Evolutionary conservation across 140 eudicot species (phyloP), one percentile per base, ranked within the genome.

Genomic region (Senecio squalidus): DNA sequence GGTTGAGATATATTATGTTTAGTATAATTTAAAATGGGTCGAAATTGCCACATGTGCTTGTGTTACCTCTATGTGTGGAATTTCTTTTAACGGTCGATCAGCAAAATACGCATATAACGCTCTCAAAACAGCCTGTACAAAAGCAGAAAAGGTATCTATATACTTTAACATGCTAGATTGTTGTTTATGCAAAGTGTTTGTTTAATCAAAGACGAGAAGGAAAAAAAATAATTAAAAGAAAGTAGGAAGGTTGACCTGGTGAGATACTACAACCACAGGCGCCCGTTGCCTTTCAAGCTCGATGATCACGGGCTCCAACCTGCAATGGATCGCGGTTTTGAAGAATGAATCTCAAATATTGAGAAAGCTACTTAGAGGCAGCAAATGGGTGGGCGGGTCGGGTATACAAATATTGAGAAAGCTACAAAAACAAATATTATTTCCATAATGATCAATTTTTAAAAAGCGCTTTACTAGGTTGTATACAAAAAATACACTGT

Each of bases 51-150:
- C 3, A 8, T 20, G 43, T 43, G 43, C 25, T 4, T 18, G 13
- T 49, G 38, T 71, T 84, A 93, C 99, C 99, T 93, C 99, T 53
- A 93, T 77, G 79, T 93, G 93, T 22, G 99, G 99, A 65, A 93
- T 78, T 86, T 93, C 99, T 57, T 84, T 82, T 64, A 93, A 56
- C 2, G 99, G 99, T 72, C 82, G 82, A 74, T 93, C 99, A 60
- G 99, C 99, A 74, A 93, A 93, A 74, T 93, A 93, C 8, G 99
- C 96, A 88, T 93, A 93, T 65, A 93, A 74, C 29, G 99, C 96
- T 74, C 99, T 75, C 80, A 93, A 64, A 45, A 93, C 95, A 10
- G 99, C 99, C 99, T 93, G 60, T 46, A 71, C 18, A 21, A 62
- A 80, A 26, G 38, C 28, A 26, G 29, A 39, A 52, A 16, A 18